Base-by-base conservation (phyloP, 768 basidiomycete species). In the Tricholomella constricta region DNA sequence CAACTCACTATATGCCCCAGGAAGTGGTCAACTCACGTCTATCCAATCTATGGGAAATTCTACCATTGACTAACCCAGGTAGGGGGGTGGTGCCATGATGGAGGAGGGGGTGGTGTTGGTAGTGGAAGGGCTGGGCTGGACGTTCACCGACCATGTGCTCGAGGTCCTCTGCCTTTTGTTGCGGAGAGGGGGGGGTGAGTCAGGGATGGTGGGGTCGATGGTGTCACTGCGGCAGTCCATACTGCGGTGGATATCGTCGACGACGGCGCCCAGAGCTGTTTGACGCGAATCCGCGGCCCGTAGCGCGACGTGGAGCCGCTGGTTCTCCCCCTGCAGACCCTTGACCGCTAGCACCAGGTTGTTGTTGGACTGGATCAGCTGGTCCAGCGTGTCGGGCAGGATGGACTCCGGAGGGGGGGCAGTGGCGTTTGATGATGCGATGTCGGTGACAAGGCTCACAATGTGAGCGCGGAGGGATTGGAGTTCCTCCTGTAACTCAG, bases 61-160 rank as follows among this genome's bases (percentile, higher is more conserved):
- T 4, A 27, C 29, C 6, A 37, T 52, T 22, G 51, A 52, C 51
- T 52, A 52, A 36, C n/a, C n/a, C n/a, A n/a, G n/a, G n/a, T n/a
- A n/a, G n/a, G n/a, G n/a, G n/a, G n/a, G n/a, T n/a, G n/a, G n/a
- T n/a, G n/a, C n/a, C n/a, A n/a, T n/a, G n/a, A n/a, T n/a, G n/a
- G n/a, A n/a, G n/a, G n/a, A n/a, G n/a, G n/a, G n/a, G n/a, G n/a
- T n/a, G n/a, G n/a, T n/a, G n/a, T n/a, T n/a, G n/a, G n/a, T n/a
- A n/a, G n/a, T n/a, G n/a, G n/a, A n/a, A n/a, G n/a, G n/a, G n/a
- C n/a, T n/a, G n/a, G n/a, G n/a, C n/a, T n/a, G n/a, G n/a, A n/a
- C n/a, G n/a, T n/a, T n/a, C 36, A 4, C 11, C 11, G 34, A 10
- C 10, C 36, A 35, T 35, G 37, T 20, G 10, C 11, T 41, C 9